A percentile compares a stretch with the other conserved stretches of the same genome.
phyloP scores from a whole-genome alignment of 2,329 filamentous ascomycete genomes.

The Sarocladiaceae sp. region DNA sequence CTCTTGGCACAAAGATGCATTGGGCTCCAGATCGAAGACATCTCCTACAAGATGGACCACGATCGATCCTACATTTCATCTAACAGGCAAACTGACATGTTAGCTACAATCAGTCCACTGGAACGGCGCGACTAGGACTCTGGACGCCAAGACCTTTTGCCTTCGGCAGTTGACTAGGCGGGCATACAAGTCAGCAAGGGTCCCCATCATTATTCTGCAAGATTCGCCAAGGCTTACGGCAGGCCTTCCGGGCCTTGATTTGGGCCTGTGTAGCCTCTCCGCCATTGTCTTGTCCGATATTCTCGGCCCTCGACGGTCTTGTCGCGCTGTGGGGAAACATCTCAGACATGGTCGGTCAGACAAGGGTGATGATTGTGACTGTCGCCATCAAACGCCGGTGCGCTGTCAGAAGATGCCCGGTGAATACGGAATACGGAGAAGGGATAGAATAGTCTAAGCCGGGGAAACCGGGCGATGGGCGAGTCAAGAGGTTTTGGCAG shows the following conservation, averaged over 20 bases:
- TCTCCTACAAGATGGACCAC: slow-evolving; percentile 4
- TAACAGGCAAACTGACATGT: not conserved
- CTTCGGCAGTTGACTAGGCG: slow-evolving; percentile 5
- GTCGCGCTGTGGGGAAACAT: not conserved
- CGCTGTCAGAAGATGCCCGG: not conserved
- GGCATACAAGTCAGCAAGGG: not conserved
- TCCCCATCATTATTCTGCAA: not conserved
- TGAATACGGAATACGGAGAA: not conserved
- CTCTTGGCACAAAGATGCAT: slow-evolving; percentile 2
- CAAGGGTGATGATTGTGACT: not conserved
- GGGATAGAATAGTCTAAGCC: not conserved
- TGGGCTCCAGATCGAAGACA: not conserved
- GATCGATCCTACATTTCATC: slow-evolving; percentile 6
- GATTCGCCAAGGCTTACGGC: not conserved
- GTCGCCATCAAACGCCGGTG: not conserved
- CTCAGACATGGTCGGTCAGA: not conserved
- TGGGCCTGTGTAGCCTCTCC: not conserved
- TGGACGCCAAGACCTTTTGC: slow-evolving; percentile 2
- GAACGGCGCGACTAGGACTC: not conserved
- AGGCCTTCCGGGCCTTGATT: slow-evolving; percentile 5
- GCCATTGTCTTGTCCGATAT: not conserved
- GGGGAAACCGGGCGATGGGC: not conserved
- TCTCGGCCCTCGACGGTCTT: not conserved
- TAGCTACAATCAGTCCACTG: not conserved
- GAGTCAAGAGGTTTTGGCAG: not conserved